These are phyloP conservation scores for Somion occarium DNA, from an alignment of 1,284 basidiomycete species.

Conservation along the genomic window DNA sequence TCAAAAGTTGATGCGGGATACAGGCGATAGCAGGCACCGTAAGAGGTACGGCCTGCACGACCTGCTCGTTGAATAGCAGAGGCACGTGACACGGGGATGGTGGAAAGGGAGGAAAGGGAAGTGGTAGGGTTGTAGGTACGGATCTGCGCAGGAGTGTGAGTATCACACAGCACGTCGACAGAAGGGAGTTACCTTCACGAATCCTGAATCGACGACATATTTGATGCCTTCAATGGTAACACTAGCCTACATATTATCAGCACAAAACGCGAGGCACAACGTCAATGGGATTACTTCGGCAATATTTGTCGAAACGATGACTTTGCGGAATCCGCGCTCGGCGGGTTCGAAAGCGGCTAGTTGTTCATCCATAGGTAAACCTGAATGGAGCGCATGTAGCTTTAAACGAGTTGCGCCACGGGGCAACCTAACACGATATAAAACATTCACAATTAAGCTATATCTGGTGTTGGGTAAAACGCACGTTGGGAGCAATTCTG, in stretches of 20 bases:
- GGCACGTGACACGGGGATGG: conserved; percentile 77
- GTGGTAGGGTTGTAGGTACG: conserved; percentile 82
- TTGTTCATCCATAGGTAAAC: conserved; percentile 84
- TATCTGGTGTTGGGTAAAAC: too few species aligned
- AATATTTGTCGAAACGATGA: conserved; percentile 93
- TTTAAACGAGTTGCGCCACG: conserved; percentile 53
- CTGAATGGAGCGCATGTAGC: conserved; percentile 84
- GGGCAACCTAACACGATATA: conserved; percentile 51
- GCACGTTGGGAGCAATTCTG: conserved; percentile 75
- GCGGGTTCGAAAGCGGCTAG: conserved; percentile 78
- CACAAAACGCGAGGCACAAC: background rate
- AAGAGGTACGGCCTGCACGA: conserved; percentile 84
- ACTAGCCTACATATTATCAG: conserved; percentile 56
- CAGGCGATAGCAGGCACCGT: conserved; percentile 92
- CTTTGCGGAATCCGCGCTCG: conserved; percentile 76
- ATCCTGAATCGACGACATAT: conserved; percentile 94
- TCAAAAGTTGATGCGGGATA: conserved; percentile 69
- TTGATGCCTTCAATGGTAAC: conserved; percentile 95
- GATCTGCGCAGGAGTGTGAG: conserved; percentile 43
- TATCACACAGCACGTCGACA: background rate
- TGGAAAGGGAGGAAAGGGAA: conserved; percentile 76
- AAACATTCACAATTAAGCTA: conserved; percentile 4
- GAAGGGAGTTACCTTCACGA: conserved; percentile 71
- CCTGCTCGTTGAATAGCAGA: conserved; percentile 88
- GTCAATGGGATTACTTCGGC: conserved; percentile 62